Evolutionary conservation across 176 grass and related monocot genomes (phyloP).

Genomic region (Avena eriantha): DNA sequence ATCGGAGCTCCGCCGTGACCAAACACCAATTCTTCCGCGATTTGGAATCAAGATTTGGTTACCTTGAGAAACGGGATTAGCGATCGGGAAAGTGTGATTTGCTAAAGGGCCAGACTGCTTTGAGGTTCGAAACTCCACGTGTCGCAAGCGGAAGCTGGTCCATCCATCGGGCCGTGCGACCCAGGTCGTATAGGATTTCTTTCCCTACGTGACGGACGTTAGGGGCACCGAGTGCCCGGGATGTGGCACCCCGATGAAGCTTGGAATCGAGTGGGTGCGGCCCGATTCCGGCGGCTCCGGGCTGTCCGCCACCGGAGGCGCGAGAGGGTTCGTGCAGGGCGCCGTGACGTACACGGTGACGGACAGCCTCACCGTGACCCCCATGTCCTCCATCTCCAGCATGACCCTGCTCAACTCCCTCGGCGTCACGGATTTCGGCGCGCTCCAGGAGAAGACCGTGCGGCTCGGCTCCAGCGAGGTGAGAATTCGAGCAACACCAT

Average conservation of each 20-base stretch:
- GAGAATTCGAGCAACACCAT: background rate
- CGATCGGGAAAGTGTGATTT: too few relatives aligned
- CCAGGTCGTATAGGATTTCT: too few relatives aligned
- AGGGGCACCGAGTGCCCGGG: background rate
- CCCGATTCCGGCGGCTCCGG: background rate
- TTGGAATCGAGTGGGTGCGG: background rate
- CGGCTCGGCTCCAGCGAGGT: background rate
- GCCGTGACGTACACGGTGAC: constrained; percentile 58
- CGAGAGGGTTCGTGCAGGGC: constrained; percentile 53
- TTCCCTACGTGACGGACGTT: background rate
- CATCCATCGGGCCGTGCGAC: too few relatives aligned
- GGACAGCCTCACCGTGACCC: constrained; percentile 55
- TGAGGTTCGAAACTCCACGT: too few relatives aligned
- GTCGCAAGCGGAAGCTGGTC: too few relatives aligned
- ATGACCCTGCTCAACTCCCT: constrained; percentile 63
- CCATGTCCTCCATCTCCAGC: constrained; percentile 67
- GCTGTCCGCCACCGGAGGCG: background rate
- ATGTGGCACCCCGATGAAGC: background rate
- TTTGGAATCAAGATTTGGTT: too few relatives aligned
- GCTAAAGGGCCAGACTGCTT: too few relatives aligned
- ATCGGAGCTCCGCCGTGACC: too few relatives aligned
- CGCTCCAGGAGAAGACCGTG: constrained; percentile 19
- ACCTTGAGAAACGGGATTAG: too few relatives aligned
- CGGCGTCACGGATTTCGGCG: constrained; percentile 37
- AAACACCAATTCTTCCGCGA: too few relatives aligned